These are phyloP conservation scores for Setaria italica DNA, from an alignment of 202 grass and related monocot species.

Conservation along the genomic window DNA sequence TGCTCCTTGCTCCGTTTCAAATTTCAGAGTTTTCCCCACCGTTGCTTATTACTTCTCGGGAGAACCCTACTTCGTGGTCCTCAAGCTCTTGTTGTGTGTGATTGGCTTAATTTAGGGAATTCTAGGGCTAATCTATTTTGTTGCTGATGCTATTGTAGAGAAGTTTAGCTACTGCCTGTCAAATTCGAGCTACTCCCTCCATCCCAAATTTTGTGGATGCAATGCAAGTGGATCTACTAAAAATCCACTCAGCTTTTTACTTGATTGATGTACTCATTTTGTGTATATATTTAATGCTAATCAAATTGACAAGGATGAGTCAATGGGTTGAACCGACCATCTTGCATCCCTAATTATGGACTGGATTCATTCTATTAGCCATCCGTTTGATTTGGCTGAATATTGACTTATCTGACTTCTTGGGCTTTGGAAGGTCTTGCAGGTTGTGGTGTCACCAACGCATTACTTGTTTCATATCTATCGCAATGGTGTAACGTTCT, in stretches of 20 bases:
- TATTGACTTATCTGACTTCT: conserved; percentile 19
- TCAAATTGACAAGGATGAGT: background rate
- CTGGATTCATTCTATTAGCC: background rate
- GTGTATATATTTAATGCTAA: background rate
- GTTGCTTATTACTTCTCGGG: background rate
- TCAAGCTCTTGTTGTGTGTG: background rate
- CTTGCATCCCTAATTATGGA: background rate
- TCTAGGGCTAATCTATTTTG: background rate
- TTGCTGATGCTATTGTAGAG: background rate
- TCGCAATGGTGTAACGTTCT: conserved; percentile 72
- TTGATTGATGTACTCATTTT: background rate
- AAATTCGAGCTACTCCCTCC: background rate
- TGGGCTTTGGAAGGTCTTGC: conserved; percentile 59
- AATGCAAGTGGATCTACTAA: background rate
- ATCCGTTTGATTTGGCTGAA: background rate
- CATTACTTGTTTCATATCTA: conserved; percentile 90
- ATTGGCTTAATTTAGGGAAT: background rate
- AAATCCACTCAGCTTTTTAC: background rate
- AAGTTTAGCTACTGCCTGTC: background rate
- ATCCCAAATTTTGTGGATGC: background rate
- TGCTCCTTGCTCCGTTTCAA: background rate
- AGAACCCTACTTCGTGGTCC: background rate
- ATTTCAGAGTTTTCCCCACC: background rate
- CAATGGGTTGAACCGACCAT: background rate
- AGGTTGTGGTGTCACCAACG: conserved; percentile 83